Evolutionary conservation across 192 early-diverging fungal species (phyloP).

Genomic region (Coemansia sp.): DNA sequence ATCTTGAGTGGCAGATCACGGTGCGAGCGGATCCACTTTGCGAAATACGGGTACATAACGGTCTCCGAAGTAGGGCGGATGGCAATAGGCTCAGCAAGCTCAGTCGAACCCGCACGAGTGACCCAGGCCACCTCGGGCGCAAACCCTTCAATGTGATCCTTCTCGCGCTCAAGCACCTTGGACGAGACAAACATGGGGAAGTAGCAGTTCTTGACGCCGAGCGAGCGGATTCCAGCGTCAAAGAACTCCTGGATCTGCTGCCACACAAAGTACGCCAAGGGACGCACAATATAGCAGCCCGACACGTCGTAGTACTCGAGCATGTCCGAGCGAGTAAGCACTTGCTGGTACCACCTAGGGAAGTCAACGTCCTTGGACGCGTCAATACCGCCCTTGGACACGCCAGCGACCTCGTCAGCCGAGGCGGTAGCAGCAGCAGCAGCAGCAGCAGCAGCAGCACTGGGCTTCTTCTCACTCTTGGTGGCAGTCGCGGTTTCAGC

Average conservation of each 20-base stretch:
- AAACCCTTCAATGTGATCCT: slow-evolving; percentile 99
- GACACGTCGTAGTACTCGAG: slow-evolving; percentile 97
- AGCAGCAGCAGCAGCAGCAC: slow-evolving; percentile 52
- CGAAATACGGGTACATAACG: slow-evolving; percentile 99
- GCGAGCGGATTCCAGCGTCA: slow-evolving; percentile 80
- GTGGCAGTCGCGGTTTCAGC: slow-evolving; percentile 44
- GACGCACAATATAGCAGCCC: slow-evolving; percentile 98
- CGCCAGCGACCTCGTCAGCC: slow-evolving; percentile 39
- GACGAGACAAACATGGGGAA: slow-evolving; percentile 99
- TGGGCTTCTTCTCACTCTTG: slow-evolving; percentile 52
- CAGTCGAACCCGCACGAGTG: slow-evolving; percentile 87
- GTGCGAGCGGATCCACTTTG: slow-evolving; percentile 96
- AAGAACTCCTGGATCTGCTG: slow-evolving; percentile 95
- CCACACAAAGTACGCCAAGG: slow-evolving; percentile 95
- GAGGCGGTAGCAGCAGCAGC: slow-evolving; percentile 47
- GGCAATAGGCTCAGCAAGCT: slow-evolving; percentile 95
- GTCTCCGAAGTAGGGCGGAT: slow-evolving; percentile 99
- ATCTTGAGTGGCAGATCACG: slow-evolving; percentile 94
- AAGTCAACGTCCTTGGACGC: slow-evolving; percentile 89
- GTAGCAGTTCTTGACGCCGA: slow-evolving; percentile 96
- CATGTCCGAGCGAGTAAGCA: slow-evolving; percentile 91
- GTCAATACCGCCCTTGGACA: slow-evolving; percentile 80
- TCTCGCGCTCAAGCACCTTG: slow-evolving; percentile 86
- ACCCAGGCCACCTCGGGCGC: slow-evolving; percentile 99
- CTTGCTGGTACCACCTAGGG: slow-evolving; percentile 90